Evolutionary conservation across 805 yeast genomes (phyloP), one percentile per base, ranked within the genome.

Genomic region (Candida glaebosa): DNA sequence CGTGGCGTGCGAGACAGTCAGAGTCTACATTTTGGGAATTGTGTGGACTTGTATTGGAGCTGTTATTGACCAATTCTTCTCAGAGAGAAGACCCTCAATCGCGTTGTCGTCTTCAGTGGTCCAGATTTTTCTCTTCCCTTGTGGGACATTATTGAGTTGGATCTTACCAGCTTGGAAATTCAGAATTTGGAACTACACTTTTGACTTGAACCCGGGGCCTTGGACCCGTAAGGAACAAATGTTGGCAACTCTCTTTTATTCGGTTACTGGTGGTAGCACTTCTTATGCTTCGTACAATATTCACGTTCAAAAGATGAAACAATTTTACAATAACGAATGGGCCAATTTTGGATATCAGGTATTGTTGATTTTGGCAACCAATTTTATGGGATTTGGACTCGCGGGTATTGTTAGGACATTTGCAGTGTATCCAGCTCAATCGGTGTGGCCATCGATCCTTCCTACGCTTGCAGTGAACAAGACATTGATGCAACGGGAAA

Each of bases 171-270:
- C 71, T 40, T 52, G 51, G 52, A 48, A 40, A 24, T 49, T 39
- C 47, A 52, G 47, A 59, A 56, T 47, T 28, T 53, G 43, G 49
- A 48, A 40, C 40, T 53, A 12, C 61, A 54, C 46, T 60, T 63
- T 48, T 41, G 42, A 41, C 20, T 58, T 79, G 35, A 50, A 50
- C 31, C 54, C 54, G 9, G 84, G 86, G 8, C 82, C 83, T 9
- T 82, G 84, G 82, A 63, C 69, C 20, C 66, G 58, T 47, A 81
- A 81, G 53, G 87, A 81, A 51, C 87, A 82, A 56, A 78, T 80
- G 81, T 68, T 82, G 43, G 67, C 82, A 1, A 76, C 87, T 5
- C 52, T 71, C 20, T 64, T 52, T 48, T 51, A 43, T 59, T 44
- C 87, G 10, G 60, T 71, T 31, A 45, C 58, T 31, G 54, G 58